A percentile compares a stretch with the other conserved stretches of the same genome.
These are phyloP conservation scores for Monosporascus sp. DNA, from an alignment of 2,329 filamentous ascomycete genomes.

Conservation along the genomic window DNA sequence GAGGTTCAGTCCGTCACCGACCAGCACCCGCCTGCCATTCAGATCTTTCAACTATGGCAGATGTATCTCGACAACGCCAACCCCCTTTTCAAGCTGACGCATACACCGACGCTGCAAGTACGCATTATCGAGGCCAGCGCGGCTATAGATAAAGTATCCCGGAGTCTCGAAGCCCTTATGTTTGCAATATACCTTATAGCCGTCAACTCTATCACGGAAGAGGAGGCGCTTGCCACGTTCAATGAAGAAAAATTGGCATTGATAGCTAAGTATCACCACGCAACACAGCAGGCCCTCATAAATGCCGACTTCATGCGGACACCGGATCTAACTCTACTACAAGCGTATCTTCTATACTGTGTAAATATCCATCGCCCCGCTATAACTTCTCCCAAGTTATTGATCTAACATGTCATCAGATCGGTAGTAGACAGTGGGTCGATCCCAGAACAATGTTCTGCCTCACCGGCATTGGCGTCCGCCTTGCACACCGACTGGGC, in stretches of 20 bases:
- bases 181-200: conserved; percentile 61
- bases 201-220: conserved; percentile 52
- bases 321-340: conserved; percentile 59
- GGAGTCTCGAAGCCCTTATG: conserved; percentile 61
- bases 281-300: conserved; percentile 59
- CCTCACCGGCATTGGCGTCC: conserved; percentile 60
- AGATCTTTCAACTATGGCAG: conserved; percentile 64
- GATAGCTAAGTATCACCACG: conserved; percentile 49
- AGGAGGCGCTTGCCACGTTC: conserved; percentile 47
- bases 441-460: conserved; percentile 58
- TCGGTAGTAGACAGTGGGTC: conserved; percentile 52
- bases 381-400: neutral
- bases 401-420: conserved; percentile 33
- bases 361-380: conserved; percentile 35
- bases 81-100: conserved; percentile 63
- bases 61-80: conserved; percentile 66
- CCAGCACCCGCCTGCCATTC: conserved; percentile 50
- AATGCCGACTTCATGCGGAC: conserved; percentile 64
- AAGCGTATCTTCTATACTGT: conserved; percentile 64
- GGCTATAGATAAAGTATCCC: conserved; percentile 48
- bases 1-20: conserved; percentile 37
- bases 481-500: conserved; percentile 64
- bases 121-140: conserved; percentile 59
- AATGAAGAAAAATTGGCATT: conserved; percentile 48
- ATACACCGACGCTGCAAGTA: conserved; percentile 61